Conservation (phyloP, 2,329 filamentous ascomycete genomes). For the Aspergillus sp. region DNA sequence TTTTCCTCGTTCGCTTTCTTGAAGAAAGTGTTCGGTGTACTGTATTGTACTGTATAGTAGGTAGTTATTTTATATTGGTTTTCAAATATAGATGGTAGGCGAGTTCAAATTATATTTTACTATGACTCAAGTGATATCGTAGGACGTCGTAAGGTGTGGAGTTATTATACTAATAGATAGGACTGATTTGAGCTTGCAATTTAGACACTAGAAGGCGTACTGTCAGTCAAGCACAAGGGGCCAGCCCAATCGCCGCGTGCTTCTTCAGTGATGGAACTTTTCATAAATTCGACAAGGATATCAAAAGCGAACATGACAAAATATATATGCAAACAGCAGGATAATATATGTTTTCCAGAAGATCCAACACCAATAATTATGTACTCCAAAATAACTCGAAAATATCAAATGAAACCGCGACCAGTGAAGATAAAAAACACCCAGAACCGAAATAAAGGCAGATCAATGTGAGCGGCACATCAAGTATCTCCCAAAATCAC, state of each 20-base stretch:
- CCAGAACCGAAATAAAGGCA: neutral
- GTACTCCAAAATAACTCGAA: constrained; percentile 2
- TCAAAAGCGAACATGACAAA: neutral
- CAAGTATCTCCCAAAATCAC: neutral
- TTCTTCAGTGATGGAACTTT: neutral
- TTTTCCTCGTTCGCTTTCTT: constrained; percentile 6
- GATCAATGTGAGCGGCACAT: neutral
- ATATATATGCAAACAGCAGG: neutral
- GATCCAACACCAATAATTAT: constrained; percentile 10
- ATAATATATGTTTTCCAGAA: constrained; percentile 1
- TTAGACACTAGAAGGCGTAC: too few relatives aligned
- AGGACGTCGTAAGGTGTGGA: neutral
- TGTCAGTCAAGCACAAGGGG: too few relatives aligned
- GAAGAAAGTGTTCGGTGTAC: constrained; percentile 19
- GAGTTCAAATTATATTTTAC: too few relatives aligned
- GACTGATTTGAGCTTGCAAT: too few relatives aligned
- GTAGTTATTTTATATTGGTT: constrained; percentile 13
- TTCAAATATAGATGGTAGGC: neutral
- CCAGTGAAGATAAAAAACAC: constrained; percentile 5
- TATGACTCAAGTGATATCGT: too few relatives aligned
- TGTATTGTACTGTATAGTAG: constrained; percentile 31
- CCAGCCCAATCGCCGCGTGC: neutral
- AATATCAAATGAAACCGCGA: neutral
- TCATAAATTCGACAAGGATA: neutral
- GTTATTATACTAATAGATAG: too few relatives aligned